Conservation (phyloP, 768 basidiomycete species). For the Holtermanniella nyarrowii region DNA sequence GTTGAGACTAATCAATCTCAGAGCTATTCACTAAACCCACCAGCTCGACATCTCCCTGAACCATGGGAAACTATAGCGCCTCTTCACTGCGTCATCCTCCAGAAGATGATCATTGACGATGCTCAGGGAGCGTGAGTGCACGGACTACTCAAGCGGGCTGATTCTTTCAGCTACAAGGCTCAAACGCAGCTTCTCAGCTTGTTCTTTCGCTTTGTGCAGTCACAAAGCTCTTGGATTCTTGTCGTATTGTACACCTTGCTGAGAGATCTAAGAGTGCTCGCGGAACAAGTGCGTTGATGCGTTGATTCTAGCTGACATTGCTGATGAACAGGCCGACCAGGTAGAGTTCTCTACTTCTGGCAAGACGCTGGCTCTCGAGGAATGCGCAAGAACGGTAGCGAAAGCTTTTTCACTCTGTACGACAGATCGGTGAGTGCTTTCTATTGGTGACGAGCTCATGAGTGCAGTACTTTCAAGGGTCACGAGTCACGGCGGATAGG, state of each 20-base stretch:
- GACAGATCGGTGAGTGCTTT: conserved; percentile 56
- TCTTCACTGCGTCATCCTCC: conserved; percentile 29
- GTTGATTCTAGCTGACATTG: background rate
- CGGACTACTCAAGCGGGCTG: background rate
- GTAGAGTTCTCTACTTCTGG: conserved; percentile 45
- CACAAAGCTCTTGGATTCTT: conserved; percentile 76
- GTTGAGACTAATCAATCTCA: background rate
- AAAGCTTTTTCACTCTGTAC: conserved; percentile 85
- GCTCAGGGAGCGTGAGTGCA: conserved; percentile 28
- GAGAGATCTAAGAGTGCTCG: conserved; percentile 70
- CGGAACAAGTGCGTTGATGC: conserved; percentile 56
- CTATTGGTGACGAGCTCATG: background rate
- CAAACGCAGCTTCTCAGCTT: conserved; percentile 44
- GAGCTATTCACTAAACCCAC: background rate
- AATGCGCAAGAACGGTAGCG: conserved; percentile 71
- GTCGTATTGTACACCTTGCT: conserved; percentile 72
- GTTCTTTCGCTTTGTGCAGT: conserved; percentile 69
- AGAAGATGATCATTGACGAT: conserved; percentile 16
- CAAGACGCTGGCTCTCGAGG: conserved; percentile 61
- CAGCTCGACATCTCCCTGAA: conserved; percentile 11
- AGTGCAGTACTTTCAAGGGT: conserved; percentile 44
- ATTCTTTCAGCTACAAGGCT: conserved; percentile 24
- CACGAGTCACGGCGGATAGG: conserved; percentile 64
- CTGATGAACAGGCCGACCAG: conserved; percentile 36
- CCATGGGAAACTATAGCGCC: conserved; percentile 35